Base-by-base conservation (phyloP, 352 stramenopile genomes). In the Pythium dissotocum region DNA sequence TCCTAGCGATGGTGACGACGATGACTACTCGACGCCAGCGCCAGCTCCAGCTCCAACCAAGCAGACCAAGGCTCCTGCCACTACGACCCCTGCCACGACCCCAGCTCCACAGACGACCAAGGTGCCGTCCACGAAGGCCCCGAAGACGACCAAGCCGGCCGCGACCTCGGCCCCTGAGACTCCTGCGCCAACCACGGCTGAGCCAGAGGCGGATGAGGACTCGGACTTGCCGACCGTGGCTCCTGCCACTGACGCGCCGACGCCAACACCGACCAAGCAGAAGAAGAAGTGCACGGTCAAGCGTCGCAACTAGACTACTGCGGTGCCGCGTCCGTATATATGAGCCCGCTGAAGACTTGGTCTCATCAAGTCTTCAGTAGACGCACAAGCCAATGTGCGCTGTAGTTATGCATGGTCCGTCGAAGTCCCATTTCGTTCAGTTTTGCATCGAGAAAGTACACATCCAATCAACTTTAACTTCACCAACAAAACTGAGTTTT, bases 381-480 rank as follows among this genome's bases (percentile, higher is more conserved):
- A 52, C 36, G 36, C 36, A 42, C 36, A 42, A 14, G n/a, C n/a
- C n/a, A n/a, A 42, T 2, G 36, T 42, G 36, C 33, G 6, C 6
- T 38, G 33, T 38, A 7, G 36, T 42, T 49, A n/a, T 46, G 38
- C 38, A 46, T 46, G 8, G 38, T 24, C 18, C 40, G 40, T 49
- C 40, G 14, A 49, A n/a, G 40, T 49, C 16, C 8, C 8, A 14
- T 42, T 42, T 42, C n/a, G n/a, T n/a, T 42, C 36, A 42, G 36
- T 42, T 36, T 26, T 58, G 26, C n/a, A 40, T 58, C 28, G 32
- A 42, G 26, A 42, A 42, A 32, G 57, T 52, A 52, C 44, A 52
- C n/a, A 42, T 8, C 36, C 13, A 24, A 44, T 16, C 44, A 57
- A 65, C 58, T 65, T 65, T 30, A 64, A 64, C 58, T 18, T 54